Evolutionary conservation across 1,284 basidiomycete species (phyloP), one percentile per base, ranked within the genome.

Genomic region (Cutaneotrichosporon curvatum): DNA sequence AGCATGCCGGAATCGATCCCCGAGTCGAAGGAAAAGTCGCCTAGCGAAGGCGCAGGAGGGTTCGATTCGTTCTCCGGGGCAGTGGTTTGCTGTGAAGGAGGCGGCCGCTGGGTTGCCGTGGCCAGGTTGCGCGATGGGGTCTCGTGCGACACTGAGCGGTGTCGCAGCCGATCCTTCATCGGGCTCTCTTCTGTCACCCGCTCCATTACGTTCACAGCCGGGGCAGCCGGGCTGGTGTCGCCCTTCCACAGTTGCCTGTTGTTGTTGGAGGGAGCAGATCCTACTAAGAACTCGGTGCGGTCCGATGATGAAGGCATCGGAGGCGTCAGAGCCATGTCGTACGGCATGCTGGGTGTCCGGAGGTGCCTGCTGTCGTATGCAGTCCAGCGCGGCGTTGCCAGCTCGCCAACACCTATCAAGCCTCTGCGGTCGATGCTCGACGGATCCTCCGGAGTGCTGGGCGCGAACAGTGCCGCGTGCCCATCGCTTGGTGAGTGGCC

Each of bases 381-480:
- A 46, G 80, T 78, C 92, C 91, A 98, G 55, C 91, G 80, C 32
- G 94, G 94, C n/a, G 94, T 97, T 7, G 90, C 78, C n/a, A 97
- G 80, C 72, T 97, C 94, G 32, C 94, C 94, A 10, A 97, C 86
- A 18, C 94, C 94, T 45, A 97, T 82, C 34, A 97, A 80, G 20
- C 82, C 86, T 15, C 83, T 79, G 46, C 94, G 79, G 73, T 98
- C 92, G 56, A 92, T 89, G 53, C 76, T 72, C 10, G 85, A 81
- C 11, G 87, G 86, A 71, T 90, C 85, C 16, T 65, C 62, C 12
- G 70, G 65, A 1, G 65, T 65, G 3, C 47, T 48, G 1, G 67
- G 64, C 11, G 62, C 60, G 40, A 45, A 50, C 4, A 48, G 32
- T 14, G 49, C 36, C 14, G 46, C 25, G 23, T 43, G 43, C 12